Evolutionary conservation across 75 land plant genomes (phyloP).

Genomic region (Selaginella moellendorffii): DNA sequence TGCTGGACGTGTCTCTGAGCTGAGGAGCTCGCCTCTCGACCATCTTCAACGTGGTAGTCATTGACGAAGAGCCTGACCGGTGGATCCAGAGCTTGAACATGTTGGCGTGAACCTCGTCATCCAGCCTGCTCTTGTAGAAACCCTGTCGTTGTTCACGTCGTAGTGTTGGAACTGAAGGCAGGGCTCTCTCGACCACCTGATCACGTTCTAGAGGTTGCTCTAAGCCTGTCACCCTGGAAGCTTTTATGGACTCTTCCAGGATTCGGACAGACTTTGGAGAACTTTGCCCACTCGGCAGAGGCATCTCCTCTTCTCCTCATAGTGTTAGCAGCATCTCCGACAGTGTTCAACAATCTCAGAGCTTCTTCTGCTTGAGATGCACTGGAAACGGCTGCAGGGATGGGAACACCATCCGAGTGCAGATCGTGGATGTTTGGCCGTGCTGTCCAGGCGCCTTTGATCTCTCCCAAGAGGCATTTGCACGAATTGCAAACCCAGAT

Average conservation of each 20-base stretch:
- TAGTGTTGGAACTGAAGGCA: constrained; percentile 83
- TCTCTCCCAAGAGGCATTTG: too few species aligned
- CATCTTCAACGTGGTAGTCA: constrained; percentile 94
- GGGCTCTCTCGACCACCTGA: constrained; percentile 52
- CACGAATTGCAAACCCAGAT: too few species aligned
- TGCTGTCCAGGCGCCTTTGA: too few species aligned
- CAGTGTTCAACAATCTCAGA: too few species aligned
- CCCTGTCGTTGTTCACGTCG: constrained; percentile 92
- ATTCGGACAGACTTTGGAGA: constrained; percentile 42
- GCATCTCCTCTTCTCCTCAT: constrained; percentile 91
- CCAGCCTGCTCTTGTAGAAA: constrained; percentile 49
- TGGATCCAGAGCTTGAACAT: too few species aligned
- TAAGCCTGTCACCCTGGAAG: constrained; percentile 61
- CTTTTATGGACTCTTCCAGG: constrained; percentile 76
- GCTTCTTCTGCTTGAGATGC: too few species aligned
- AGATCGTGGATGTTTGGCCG: too few species aligned
- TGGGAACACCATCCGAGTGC: too few species aligned
- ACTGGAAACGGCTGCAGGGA: too few species aligned
- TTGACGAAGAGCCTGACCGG: constrained; percentile 66
- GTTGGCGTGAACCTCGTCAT: too few species aligned
- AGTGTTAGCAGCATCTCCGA: too few species aligned
- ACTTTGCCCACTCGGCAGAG: constrained; percentile 56
- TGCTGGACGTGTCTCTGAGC: constrained; percentile 88
- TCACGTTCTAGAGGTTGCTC: constrained; percentile 46
- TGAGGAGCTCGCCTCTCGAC: constrained; percentile 47